These are phyloP conservation scores for Orychophragmus violaceus DNA, from an alignment of 345 rosid genomes.

Conservation along the genomic window DNA sequence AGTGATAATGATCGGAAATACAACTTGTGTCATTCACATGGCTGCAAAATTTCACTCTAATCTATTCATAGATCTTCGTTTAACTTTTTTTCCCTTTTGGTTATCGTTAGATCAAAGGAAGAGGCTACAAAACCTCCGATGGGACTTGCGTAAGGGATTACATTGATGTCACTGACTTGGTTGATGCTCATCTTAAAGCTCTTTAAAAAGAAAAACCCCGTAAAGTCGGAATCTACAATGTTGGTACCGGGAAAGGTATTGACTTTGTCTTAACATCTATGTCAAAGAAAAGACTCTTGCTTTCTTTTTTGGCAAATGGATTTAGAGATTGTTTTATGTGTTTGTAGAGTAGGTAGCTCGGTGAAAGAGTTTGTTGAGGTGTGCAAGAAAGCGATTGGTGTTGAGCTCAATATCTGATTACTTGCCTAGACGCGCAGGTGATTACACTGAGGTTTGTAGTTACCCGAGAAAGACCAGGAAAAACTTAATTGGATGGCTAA, in stretches of 20 bases:
- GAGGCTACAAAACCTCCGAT: constrained; percentile 48
- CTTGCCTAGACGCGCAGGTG: constrained; percentile 46
- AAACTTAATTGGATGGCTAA: constrained; percentile 53
- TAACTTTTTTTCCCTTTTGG: neutral
- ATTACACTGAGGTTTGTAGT: no score
- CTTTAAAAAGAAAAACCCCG: no score
- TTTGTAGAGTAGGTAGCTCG: constrained; percentile 24
- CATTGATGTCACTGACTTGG: constrained; percentile 52
- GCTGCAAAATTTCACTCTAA: neutral
- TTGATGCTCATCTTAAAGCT: constrained; percentile 58
- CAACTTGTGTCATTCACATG: constrained; percentile 26
- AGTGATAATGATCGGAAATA: no score
- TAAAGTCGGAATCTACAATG: no score
- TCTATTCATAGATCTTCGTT: constrained; percentile 4
- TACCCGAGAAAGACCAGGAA: constrained; percentile 38
- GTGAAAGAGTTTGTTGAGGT: constrained; percentile 57
- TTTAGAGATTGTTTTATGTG: no score
- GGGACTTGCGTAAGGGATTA: constrained; percentile 54
- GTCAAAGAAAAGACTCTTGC: no score
- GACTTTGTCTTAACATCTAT: no score
- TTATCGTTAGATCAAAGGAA: constrained; percentile 45
- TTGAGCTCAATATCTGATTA: constrained; percentile 38
- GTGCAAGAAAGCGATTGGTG: constrained; percentile 49
- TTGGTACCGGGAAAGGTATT: constrained; percentile 60
- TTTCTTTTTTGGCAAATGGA: no score